These are phyloP conservation scores for Colletotrichum phormii DNA, from an alignment of 2,329 filamentous ascomycete species.

Conservation along the genomic window DNA sequence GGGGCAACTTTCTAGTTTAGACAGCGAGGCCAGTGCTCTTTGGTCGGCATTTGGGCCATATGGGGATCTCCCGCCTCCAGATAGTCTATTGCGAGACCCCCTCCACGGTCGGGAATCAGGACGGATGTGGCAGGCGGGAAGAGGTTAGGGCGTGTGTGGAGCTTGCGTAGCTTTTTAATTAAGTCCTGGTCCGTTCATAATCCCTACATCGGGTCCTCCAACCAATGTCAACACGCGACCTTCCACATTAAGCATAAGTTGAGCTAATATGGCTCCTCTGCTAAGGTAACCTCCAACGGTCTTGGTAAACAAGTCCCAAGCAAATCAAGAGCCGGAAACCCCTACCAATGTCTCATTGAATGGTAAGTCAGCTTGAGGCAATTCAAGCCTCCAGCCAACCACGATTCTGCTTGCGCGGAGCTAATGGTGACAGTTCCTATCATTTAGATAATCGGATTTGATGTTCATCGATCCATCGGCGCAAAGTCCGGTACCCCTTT, in stretches of 20 bases:
- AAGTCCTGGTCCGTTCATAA: background rate
- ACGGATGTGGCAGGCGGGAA: conserved; percentile 31
- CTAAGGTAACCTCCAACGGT: conserved; percentile 8
- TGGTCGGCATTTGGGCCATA: conserved; percentile 23
- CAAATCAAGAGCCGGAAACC: background rate
- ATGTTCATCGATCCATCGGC: conserved; percentile 2
- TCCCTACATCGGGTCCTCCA: background rate
- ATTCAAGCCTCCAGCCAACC: background rate
- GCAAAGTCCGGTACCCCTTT: background rate
- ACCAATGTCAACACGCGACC: conserved; percentile 23
- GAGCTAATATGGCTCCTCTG: conserved; percentile 9
- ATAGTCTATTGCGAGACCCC: conserved; percentile 20
- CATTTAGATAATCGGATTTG: background rate
- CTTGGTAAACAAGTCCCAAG: background rate
- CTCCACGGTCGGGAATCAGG: conserved; percentile 13
- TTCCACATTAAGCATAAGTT: conserved; percentile 36
- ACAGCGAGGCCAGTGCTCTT: background rate
- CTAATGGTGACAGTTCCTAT: background rate
- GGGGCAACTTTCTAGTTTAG: background rate
- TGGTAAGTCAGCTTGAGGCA: background rate
- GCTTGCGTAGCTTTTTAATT: conserved; percentile 12
- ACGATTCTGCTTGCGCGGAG: background rate
- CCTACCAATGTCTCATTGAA: background rate
- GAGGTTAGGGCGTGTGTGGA: conserved; percentile 13
- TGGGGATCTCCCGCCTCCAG: conserved; percentile 27